Base-by-base conservation (phyloP, 371 early-diverging fungal species). In the Rhizopus arrhizus region DNA sequence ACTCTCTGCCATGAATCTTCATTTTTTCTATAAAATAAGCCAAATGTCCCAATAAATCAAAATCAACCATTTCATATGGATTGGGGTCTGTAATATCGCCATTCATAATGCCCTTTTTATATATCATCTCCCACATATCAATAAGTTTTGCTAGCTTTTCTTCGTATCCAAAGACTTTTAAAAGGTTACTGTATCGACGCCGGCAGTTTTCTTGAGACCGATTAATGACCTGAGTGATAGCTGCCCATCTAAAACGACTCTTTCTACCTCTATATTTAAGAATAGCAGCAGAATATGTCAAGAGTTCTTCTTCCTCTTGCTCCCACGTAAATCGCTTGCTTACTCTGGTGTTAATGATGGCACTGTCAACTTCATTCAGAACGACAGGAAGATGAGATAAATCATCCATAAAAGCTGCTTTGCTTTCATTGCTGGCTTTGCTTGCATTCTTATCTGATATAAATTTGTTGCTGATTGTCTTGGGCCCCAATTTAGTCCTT, bases 281-380 rank as follows among this genome's bases (percentile, higher is more conserved):
- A 32, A 84, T 74, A 12, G 59, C 70, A 54, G 74, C 72, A 12
- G 64, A 56, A 46, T 74, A 69, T 11, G 83, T 40, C 11, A 87
- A 54, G 0, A 78, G n/a, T 2, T 84, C 81, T 49, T 85, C 85
- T 42, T 85, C 84, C 11, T 78, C 65, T 1, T 50, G 36, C 4
- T 68, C 66, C 84, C 85, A 87, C 5, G 8, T 8, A 15, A 2
- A 8, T 48, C 15, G 43, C n/a, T 29, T 22, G 28, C n/a, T 28
- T 15, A 15, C n/a, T n/a, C 43, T 11, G 3, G 6, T 43, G 2
- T 15, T 11, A 13, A n/a, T 2, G 2, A 43, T n/a, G 11, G 11
- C 6, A 13, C 43, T 43, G 15, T 11, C 15, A 6, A n/a, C 15
- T 43, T n/a, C 15, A n/a, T 48, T 8, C 28, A 28, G 16, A 8